Evolutionary conservation across 345 rosid species (phyloP).

Genomic region (Linum trigynum): DNA sequence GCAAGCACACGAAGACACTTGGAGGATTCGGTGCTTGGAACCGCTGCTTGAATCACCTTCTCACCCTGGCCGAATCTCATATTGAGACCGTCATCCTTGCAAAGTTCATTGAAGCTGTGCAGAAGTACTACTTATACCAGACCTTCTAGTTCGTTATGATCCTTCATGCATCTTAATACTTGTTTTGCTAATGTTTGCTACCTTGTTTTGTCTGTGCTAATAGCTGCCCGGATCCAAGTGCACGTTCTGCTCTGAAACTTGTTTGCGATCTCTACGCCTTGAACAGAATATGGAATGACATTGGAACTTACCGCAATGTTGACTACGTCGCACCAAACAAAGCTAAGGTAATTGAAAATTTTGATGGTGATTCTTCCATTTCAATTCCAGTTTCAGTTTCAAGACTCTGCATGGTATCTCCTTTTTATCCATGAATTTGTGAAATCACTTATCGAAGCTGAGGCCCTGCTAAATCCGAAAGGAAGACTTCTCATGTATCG

Average conservation of each 20-base stretch:
- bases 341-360: slow-evolving; percentile 62
- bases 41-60: slow-evolving; percentile 95
- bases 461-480: too few species aligned
- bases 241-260: slow-evolving; percentile 72
- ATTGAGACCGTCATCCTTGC: slow-evolving; percentile 86
- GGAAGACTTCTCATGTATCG: not conserved
- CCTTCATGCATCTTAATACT: not conserved
- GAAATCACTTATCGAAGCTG: too few species aligned
- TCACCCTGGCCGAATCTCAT: slow-evolving; percentile 94
- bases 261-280: slow-evolving; percentile 93
- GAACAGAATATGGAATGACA: slow-evolving; percentile 82
- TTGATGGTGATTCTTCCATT: not conserved
- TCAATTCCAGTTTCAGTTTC: too few species aligned
- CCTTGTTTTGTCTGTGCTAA: slow-evolving; percentile 3
- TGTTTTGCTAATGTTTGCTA: slow-evolving; percentile 11
- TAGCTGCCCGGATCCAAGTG: slow-evolving; percentile 70
- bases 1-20: slow-evolving; percentile 66
- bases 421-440: too few species aligned
- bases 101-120: slow-evolving; percentile 80
- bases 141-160: not conserved
- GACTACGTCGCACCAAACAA: slow-evolving; percentile 98
- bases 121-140: slow-evolving; percentile 41
- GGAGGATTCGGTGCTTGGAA: slow-evolving; percentile 99
- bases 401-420: too few species aligned
- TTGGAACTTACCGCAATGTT: slow-evolving; percentile 85